Percentiles rank a stretch among this genome's conserved stretches.
phyloP scores from a whole-genome alignment of 306 rosid species.

The Astragalus membranaceus region DNA sequence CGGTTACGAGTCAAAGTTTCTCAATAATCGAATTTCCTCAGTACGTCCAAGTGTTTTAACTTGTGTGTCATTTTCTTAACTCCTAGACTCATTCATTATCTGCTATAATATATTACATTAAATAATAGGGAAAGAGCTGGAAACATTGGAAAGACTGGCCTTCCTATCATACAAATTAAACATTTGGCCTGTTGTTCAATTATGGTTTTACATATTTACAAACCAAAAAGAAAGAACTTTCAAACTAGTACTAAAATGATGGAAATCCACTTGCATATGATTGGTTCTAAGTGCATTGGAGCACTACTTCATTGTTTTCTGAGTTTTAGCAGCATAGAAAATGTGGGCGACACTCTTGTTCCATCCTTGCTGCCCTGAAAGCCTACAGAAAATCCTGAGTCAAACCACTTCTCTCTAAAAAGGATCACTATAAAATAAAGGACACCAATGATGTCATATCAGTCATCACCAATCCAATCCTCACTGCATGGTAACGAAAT shows the following conservation, averaged over 20 bases:
- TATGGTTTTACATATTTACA: constrained; percentile 27
- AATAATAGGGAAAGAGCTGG: too few species aligned
- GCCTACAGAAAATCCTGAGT: constrained; percentile 42
- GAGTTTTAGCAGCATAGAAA: constrained; percentile 31
- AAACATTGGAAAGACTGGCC: too few species aligned
- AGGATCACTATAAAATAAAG: neutral
- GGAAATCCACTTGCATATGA: constrained; percentile 27
- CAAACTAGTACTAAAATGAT: constrained; percentile 27
- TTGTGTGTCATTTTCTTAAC: too few species aligned
- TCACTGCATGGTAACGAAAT: constrained; percentile 10
- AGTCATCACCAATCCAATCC: constrained; percentile 2
- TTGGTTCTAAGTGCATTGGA: constrained; percentile 39
- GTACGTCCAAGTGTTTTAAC: too few species aligned
- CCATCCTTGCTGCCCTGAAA: constrained; percentile 45
- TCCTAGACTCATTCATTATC: too few species aligned
- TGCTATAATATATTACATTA: too few species aligned
- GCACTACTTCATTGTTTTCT: constrained; percentile 48
- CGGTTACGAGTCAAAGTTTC: too few species aligned
- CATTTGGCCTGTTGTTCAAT: constrained; percentile 13
- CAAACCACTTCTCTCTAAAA: constrained; percentile 30
- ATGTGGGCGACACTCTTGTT: constrained; percentile 66
- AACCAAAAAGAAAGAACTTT: constrained; percentile 6
- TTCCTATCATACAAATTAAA: neutral
- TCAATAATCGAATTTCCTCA: too few species aligned
- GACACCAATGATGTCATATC: constrained; percentile 7